phyloP scores from a whole-genome alignment of 2,329 filamentous ascomycete species.

The Tolypocladium album region DNA sequence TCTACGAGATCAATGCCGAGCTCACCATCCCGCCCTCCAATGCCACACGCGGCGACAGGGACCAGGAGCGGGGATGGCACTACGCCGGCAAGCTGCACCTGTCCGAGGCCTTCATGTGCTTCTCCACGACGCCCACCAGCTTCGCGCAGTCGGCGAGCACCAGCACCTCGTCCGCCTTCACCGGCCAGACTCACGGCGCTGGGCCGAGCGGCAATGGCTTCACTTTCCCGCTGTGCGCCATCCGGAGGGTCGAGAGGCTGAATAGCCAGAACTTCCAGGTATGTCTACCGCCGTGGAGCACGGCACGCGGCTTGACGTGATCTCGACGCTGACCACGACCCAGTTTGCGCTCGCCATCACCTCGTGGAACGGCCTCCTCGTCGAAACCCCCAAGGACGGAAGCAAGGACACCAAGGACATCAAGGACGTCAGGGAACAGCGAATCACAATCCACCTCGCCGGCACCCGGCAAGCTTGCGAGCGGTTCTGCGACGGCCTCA shows the following conservation, averaged over 20 bases:
- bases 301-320: not conserved
- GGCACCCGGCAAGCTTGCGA: conserved; percentile 85
- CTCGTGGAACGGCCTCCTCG: conserved; percentile 73
- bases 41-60: conserved; percentile 58
- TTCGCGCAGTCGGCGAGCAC: conserved; percentile 73
- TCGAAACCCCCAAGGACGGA: conserved; percentile 38
- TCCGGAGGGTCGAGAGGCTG: conserved; percentile 82
- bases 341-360: conserved; percentile 91
- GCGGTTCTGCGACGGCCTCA: conserved; percentile 90
- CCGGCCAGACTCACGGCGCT: conserved; percentile 83
- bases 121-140: conserved; percentile 85
- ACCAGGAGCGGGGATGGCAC: conserved; percentile 66
- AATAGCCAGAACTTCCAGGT: conserved; percentile 82
- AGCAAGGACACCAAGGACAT: conserved; percentile 32
- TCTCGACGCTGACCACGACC: not conserved
- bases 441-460: conserved; percentile 83
- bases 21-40: conserved; percentile 73
- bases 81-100: conserved; percentile 90
- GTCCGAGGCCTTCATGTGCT: conserved; percentile 91
- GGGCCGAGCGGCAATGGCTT: conserved; percentile 94
- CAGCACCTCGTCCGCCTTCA: conserved; percentile 72
- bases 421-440: conserved; percentile 53
- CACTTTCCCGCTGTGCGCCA: conserved; percentile 83
- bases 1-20: conserved; percentile 95
- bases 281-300: conserved; percentile 6